A percentile compares a stretch with the other conserved stretches of the same genome.
These are phyloP conservation scores for Mycena haematopus DNA, from an alignment of 768 basidiomycete genomes.

Conservation along the genomic window DNA sequence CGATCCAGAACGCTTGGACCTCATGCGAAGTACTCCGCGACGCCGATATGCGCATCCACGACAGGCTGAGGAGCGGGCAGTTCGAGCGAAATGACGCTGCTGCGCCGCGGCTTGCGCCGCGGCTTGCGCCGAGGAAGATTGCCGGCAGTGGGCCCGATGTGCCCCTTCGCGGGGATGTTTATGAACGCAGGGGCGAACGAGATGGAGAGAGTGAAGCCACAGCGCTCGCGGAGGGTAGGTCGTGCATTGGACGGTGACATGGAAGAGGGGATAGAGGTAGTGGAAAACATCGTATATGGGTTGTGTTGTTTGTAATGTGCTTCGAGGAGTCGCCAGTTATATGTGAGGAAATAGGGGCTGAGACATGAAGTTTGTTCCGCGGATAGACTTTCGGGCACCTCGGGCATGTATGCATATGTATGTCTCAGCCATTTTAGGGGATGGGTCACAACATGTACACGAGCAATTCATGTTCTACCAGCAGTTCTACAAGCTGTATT, in stretches of 20 bases:
- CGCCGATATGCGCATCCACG: background rate
- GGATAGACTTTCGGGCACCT: background rate
- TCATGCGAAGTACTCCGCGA: constrained; percentile 9
- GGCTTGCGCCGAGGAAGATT: constrained; percentile 15
- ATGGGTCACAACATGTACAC: no score
- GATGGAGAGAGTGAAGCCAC: background rate
- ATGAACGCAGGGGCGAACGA: background rate
- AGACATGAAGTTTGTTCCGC: background rate
- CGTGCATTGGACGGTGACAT: background rate
- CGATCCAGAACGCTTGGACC: background rate
- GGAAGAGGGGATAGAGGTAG: background rate
- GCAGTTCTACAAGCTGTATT: no score
- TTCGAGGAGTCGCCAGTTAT: background rate
- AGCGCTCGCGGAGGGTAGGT: constrained; percentile 7
- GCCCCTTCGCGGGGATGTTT: background rate
- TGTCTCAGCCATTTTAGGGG: background rate
- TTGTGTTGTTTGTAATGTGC: background rate
- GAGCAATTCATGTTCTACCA: no score
- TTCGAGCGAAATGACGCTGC: constrained; percentile 3
- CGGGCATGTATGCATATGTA: background rate
- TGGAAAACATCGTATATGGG: background rate
- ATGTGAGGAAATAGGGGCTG: background rate
- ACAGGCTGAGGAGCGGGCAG: background rate
- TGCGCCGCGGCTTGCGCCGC: no score
- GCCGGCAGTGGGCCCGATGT: background rate